These are phyloP conservation scores for Perkinsela sp. DNA, from an alignment of 208 protist genomes.

Conservation along the genomic window DNA sequence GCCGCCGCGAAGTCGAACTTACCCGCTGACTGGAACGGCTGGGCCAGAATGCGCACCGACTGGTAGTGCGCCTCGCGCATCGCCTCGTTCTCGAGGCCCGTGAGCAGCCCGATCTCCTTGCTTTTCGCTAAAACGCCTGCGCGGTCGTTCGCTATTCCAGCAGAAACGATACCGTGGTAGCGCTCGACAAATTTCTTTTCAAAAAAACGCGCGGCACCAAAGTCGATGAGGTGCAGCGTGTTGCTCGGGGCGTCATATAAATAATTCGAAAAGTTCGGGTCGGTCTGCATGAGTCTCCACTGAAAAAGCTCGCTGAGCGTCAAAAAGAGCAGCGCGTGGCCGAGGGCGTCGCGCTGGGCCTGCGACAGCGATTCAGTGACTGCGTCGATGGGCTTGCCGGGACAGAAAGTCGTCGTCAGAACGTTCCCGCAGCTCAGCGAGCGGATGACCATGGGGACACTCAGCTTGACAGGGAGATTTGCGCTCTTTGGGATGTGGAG, in stretches of 20 bases:
- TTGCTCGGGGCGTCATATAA: conserved; percentile 45
- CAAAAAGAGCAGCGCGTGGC: conserved; percentile 32
- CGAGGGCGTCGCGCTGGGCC: conserved; percentile 33
- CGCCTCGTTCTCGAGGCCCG: conserved; percentile 50
- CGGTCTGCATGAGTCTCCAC: conserved; percentile 85
- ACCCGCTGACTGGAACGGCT: conserved; percentile 40
- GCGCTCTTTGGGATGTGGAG: conserved; percentile 16
- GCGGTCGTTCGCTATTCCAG: conserved; percentile 26
- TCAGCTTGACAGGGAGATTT: conserved; percentile 10
- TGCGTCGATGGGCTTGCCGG: conserved; percentile 24
- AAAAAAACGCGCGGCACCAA: conserved; percentile 70
- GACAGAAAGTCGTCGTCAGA: conserved; percentile 18
- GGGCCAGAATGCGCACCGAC: conserved; percentile 55
- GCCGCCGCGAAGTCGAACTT: conserved; percentile 56
- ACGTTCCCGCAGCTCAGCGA: conserved; percentile 20
- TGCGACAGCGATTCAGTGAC: conserved; percentile 15
- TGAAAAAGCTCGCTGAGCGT: conserved; percentile 70
- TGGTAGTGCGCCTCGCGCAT: conserved; percentile 66
- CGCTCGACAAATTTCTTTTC: conserved; percentile 32
- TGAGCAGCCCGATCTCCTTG: conserved; percentile 74
- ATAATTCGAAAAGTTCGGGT: conserved; percentile 87
- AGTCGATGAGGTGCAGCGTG: conserved; percentile 55
- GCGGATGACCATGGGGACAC: conserved; percentile 28
- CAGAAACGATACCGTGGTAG: conserved; percentile 70
- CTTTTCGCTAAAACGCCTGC: conserved; percentile 55